Evolutionary conservation across 106 monocot species (phyloP).

Genomic region (Allium fistulosum): DNA sequence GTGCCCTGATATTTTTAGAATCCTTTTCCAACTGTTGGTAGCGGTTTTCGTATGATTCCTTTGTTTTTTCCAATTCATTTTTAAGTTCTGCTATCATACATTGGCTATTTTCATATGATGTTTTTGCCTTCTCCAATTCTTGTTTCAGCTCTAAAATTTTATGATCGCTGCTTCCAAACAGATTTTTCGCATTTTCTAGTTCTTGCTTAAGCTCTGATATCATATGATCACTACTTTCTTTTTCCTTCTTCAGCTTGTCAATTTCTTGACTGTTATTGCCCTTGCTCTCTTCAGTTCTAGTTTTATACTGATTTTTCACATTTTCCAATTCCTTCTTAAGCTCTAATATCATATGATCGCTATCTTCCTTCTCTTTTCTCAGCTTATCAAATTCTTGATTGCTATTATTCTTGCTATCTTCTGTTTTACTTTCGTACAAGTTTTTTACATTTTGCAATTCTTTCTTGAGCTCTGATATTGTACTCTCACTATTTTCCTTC

Average conservation of each 20-base stretch:
- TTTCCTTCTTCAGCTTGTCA: neutral
- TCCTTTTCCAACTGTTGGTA: constrained; percentile 39
- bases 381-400: constrained; percentile 42
- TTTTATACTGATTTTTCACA: constrained; percentile 28
- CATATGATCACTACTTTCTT: constrained; percentile 24
- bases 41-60: constrained; percentile 23
- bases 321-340: constrained; percentile 57
- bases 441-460: constrained; percentile 38
- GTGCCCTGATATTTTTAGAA: constrained; percentile 19
- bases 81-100: constrained; percentile 49
- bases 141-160: constrained; percentile 58
- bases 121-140: constrained; percentile 37
- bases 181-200: constrained; percentile 33
- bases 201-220: constrained; percentile 59
- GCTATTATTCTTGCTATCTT: constrained; percentile 24
- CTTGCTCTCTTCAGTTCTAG: constrained; percentile 29
- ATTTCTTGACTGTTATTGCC: neutral
- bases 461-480: constrained; percentile 56
- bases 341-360: constrained; percentile 40
- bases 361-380: constrained; percentile 26
- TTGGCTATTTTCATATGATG: constrained; percentile 41
- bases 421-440: constrained; percentile 40
- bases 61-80: constrained; percentile 42
- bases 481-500: constrained; percentile 53
- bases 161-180: constrained; percentile 34